phyloP scores from a whole-genome alignment of 129 eudicot species.

The Centella asiatica region DNA sequence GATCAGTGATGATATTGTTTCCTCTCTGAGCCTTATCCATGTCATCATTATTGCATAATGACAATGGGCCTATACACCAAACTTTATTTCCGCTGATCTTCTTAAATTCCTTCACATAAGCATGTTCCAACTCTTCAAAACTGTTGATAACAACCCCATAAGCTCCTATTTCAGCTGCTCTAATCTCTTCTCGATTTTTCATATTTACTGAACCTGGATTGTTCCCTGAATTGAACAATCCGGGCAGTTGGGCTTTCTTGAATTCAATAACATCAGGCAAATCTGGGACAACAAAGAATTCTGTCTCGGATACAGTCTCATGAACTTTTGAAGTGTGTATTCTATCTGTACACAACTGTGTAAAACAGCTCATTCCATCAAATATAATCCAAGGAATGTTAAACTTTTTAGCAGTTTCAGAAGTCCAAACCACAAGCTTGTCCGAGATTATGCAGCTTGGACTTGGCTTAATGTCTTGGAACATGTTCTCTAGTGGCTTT shows the following conservation, averaged over 20 bases:
- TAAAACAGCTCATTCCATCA: constrained; percentile 2
- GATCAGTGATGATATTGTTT: not conserved
- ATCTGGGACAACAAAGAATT: constrained; percentile 6
- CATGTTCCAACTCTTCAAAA: constrained; percentile 43
- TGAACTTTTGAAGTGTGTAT: not conserved
- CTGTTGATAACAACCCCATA: constrained; percentile 39
- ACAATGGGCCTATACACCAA: constrained; percentile 11
- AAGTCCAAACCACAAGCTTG: not conserved
- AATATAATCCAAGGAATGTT: not conserved
- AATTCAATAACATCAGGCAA: not conserved
- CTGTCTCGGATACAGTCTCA: not conserved
- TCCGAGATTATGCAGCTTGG: not conserved
- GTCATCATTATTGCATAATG: not conserved
- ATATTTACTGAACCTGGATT: not conserved
- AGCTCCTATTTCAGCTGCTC: constrained; percentile 17
- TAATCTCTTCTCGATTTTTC: not conserved
- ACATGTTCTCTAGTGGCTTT: not conserved
- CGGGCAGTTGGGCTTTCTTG: not conserved
- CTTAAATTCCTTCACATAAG: constrained; percentile 27
- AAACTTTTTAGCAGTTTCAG: not conserved
- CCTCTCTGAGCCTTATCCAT: constrained; percentile 3
- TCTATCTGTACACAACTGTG: not conserved
- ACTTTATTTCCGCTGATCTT: not conserved
- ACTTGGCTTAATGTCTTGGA: not conserved
- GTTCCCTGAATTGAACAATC: not conserved